Percentiles rank a stretch among this genome's conserved stretches.
Evolutionary conservation across 257 asterid species (phyloP).

Genomic region (Solanum bulbocastanum): DNA sequence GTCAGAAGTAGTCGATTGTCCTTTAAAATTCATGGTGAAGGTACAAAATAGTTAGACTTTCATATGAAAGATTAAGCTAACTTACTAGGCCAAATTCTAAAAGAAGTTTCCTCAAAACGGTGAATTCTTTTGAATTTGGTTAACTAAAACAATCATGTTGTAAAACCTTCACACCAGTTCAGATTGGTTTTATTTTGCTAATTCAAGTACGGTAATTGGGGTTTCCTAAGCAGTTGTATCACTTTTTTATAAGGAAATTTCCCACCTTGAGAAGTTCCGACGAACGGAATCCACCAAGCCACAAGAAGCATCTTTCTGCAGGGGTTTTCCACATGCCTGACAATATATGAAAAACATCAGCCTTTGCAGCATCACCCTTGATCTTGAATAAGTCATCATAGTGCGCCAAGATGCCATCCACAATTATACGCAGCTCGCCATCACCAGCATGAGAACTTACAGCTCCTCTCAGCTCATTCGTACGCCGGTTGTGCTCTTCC

Average conservation of each 20-base stretch:
- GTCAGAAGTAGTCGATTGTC: not conserved
- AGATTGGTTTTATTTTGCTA: not conserved
- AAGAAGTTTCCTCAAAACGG: not conserved
- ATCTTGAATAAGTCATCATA: slow-evolving; percentile 84
- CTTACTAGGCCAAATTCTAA: not conserved
- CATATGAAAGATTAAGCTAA: not conserved
- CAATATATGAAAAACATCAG: slow-evolving; percentile 88
- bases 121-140: not conserved
- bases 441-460: slow-evolving; percentile 92
- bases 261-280: slow-evolving; percentile 87
- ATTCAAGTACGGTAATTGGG: not conserved
- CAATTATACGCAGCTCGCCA: slow-evolving; percentile 83
- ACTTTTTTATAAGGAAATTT: not conserved
- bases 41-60: not conserved
- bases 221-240: not conserved
- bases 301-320: slow-evolving; percentile 89
- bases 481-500: slow-evolving; percentile 82
- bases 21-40: not conserved
- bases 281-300: slow-evolving; percentile 98
- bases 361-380: slow-evolving; percentile 89
- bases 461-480: slow-evolving; percentile 88
- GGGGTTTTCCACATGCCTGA: slow-evolving; percentile 99
- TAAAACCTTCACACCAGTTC: not conserved
- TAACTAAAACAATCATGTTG: not conserved
- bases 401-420: slow-evolving; percentile 79